Evolutionary conservation across 495 filamentous ascomycete species (phyloP).

Genomic region (Penicillium cinerascens): DNA sequence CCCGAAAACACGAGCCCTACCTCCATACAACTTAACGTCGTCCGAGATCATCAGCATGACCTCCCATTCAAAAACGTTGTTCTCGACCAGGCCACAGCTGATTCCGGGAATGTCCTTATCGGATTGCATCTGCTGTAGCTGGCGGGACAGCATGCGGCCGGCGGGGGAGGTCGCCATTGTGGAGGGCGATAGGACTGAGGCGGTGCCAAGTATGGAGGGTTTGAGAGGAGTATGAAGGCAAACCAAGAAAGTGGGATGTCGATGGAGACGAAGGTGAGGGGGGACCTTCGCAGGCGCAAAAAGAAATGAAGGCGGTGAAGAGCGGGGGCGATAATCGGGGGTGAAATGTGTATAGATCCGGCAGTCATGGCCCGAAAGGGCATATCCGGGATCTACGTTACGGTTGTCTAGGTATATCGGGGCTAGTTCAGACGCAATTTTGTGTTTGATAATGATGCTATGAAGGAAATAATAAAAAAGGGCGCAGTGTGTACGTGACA

Average conservation of each 20-base stretch:
- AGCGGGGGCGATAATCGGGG: conserved; percentile 3
- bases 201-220: not conserved
- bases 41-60: conserved; percentile 99
- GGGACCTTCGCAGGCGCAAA: conserved; percentile 10
- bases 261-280: conserved; percentile 11
- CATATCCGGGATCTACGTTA: too few species aligned
- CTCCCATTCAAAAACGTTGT: conserved; percentile 98
- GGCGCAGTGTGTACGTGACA: not conserved
- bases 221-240: not conserved
- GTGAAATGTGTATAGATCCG: not conserved
- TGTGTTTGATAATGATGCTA: not conserved
- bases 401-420: not conserved
- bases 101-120: conserved; percentile 91
- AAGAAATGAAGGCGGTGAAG: conserved; percentile 21
- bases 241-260: not conserved
- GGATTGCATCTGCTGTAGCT: conserved; percentile 90
- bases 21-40: conserved; percentile 93
- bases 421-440: not conserved
- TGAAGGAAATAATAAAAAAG: not conserved
- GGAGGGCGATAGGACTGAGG: conserved; percentile 1
- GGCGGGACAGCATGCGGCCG: conserved; percentile 73
- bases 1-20: conserved; percentile 36
- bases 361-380: too few species aligned
- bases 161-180: conserved; percentile 55
- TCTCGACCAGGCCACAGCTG: conserved; percentile 80